These are phyloP conservation scores for Pisolithus orientalis DNA, from an alignment of 768 basidiomycete genomes.

Conservation along the genomic window DNA sequence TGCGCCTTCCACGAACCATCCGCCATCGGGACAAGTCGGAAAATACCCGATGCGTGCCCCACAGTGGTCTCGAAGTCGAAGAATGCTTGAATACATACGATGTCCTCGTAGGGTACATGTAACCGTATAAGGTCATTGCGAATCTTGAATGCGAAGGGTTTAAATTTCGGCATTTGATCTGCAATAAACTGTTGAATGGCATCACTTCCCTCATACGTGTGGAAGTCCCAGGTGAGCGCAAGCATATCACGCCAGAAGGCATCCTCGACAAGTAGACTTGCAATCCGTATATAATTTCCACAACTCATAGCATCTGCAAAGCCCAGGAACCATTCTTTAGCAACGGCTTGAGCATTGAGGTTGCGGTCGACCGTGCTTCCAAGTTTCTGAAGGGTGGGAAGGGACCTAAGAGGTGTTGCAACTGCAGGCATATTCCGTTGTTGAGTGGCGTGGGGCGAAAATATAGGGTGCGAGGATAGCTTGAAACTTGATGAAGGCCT, in stretches of 20 bases:
- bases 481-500: not conserved
- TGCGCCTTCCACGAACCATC: slow-evolving; percentile 52
- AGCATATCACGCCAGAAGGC: slow-evolving; percentile 49
- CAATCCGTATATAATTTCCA: slow-evolving; percentile 10
- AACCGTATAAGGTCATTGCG: slow-evolving; percentile 25
- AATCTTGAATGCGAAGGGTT: slow-evolving; percentile 10
- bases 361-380: slow-evolving; percentile 14
- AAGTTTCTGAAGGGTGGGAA: slow-evolving; percentile 24
- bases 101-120: slow-evolving; percentile 41
- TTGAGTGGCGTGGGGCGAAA: not conserved
- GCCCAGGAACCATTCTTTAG: slow-evolving; percentile 17
- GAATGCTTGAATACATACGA: slow-evolving; percentile 49
- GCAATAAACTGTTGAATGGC: slow-evolving; percentile 34
- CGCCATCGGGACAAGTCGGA: slow-evolving; percentile 44
- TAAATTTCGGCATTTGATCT: slow-evolving; percentile 30
- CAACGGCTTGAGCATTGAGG: slow-evolving; percentile 15
- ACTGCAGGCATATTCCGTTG: not conserved
- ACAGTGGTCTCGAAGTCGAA: slow-evolving; percentile 49
- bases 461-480: not conserved
- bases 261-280: slow-evolving; percentile 24
- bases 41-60: slow-evolving; percentile 47
- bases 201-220: slow-evolving; percentile 37
- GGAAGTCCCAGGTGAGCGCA: slow-evolving; percentile 51
- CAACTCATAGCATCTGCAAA: slow-evolving; percentile 19
- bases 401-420: slow-evolving; percentile 1